Percentiles rank a stretch among this genome's conserved stretches.
Evolutionary conservation across 148 eudicot genomes (phyloP).

Genomic region (Spergularia marina): DNA sequence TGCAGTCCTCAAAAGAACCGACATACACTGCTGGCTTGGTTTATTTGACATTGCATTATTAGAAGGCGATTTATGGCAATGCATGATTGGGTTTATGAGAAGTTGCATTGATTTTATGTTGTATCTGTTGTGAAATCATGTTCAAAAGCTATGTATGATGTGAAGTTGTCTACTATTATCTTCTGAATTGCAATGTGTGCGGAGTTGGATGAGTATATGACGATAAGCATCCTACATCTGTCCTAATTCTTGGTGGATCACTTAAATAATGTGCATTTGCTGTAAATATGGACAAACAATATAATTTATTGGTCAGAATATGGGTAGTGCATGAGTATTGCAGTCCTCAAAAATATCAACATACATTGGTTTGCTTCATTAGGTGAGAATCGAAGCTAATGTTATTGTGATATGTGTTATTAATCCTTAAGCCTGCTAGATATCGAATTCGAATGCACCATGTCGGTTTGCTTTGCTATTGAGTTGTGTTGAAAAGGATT

Average conservation of each 20-base stretch:
- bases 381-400: neutral
- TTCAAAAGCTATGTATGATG: no score
- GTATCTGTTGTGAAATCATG: no score
- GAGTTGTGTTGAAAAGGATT: neutral
- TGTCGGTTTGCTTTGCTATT: neutral
- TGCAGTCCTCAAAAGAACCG: neutral
- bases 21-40: no score
- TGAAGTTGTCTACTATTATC: neutral
- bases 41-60: no score
- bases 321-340: slow-evolving; percentile 21
- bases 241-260: slow-evolving; percentile 40
- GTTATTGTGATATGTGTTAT: neutral
- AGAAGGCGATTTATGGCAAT: no score
- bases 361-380: slow-evolving; percentile 4
- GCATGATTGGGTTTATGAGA: no score
- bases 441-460: neutral
- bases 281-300: slow-evolving; percentile 32
- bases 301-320: slow-evolving; percentile 16
- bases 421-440: neutral
- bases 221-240: neutral
- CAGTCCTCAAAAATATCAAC: slow-evolving; percentile 24
- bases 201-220: neutral
- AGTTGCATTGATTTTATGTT: no score
- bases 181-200: no score
- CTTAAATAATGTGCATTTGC: slow-evolving; percentile 35